These are phyloP conservation scores for Neurospora sp. DNA, from an alignment of 495 filamentous ascomycete species.

Conservation along the genomic window DNA sequence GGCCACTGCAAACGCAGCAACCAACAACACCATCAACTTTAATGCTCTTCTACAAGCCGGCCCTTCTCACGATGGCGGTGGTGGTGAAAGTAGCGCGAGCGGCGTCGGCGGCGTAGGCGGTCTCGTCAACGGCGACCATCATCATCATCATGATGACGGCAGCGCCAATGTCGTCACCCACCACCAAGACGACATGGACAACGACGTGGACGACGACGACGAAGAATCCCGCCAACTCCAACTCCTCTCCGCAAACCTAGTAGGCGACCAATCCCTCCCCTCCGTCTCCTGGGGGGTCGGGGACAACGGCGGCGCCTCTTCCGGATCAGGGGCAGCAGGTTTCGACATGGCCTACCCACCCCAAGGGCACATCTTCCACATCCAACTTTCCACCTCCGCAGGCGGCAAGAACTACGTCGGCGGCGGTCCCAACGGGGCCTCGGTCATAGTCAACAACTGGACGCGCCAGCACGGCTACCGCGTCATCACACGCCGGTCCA, in stretches of 20 bases:
- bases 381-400: not conserved
- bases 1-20: not conserved
- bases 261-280: not conserved
- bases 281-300: not conserved
- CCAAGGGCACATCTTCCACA: not conserved
- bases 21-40: not conserved
- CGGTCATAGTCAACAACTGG: not conserved
- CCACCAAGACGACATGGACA: not conserved
- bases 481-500: not conserved
- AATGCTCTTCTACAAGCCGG: not conserved
- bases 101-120: not conserved
- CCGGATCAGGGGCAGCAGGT: not conserved
- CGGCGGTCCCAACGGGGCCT: not conserved
- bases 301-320: not conserved
- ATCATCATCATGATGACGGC: not conserved
- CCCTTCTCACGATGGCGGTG: not conserved
- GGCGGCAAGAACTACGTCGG: not conserved
- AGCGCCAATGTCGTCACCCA: not conserved
- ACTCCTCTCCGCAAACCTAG: not conserved
- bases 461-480: not conserved
- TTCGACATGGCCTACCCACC: not conserved
- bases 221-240: not conserved
- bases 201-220: not conserved
- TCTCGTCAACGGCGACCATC: not conserved
- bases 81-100: not conserved